phyloP scores from a whole-genome alignment of 2,329 filamentous ascomycete species.

The Fusarium citri region DNA sequence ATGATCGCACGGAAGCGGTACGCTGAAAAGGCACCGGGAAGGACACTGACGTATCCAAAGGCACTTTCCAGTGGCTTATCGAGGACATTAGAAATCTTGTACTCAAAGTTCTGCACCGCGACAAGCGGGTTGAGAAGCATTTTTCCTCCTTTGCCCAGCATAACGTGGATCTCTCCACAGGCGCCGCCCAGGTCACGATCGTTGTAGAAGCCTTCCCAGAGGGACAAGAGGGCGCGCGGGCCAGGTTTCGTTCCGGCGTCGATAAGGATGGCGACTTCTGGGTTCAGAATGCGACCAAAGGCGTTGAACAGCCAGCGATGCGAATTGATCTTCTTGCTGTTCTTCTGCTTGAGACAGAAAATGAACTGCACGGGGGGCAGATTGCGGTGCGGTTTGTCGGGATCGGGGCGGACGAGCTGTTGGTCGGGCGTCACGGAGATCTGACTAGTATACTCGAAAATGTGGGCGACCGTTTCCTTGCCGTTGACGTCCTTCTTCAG shows the following conservation, averaged over 20 bases:
- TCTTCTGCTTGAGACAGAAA: slow-evolving; percentile 45
- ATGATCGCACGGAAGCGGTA: slow-evolving; percentile 44
- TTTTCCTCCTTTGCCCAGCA: slow-evolving; percentile 40
- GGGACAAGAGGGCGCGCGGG: slow-evolving; percentile 37
- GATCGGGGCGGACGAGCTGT: slow-evolving; percentile 42
- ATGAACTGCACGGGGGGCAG: slow-evolving; percentile 43
- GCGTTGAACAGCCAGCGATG: slow-evolving; percentile 45
- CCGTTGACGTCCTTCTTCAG: slow-evolving; percentile 45
- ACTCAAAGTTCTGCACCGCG: slow-evolving; percentile 44
- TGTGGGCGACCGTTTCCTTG: slow-evolving; percentile 43
- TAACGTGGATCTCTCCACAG: slow-evolving; percentile 44
- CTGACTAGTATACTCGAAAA: slow-evolving; percentile 45
- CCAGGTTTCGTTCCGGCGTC: slow-evolving; percentile 44
- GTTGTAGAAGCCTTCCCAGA: slow-evolving; percentile 44
- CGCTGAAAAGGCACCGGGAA: slow-evolving; percentile 42
- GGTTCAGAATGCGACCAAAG: slow-evolving; percentile 43
- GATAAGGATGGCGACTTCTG: slow-evolving; percentile 43
- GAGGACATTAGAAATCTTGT: slow-evolving; percentile 44
- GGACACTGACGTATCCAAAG: slow-evolving; percentile 43
- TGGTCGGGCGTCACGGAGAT: slow-evolving; percentile 44
- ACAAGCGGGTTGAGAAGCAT: slow-evolving; percentile 44
- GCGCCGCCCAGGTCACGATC: slow-evolving; percentile 42
- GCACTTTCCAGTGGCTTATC: slow-evolving; percentile 43
- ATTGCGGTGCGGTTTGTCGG: slow-evolving; percentile 36
- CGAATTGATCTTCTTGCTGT: slow-evolving; percentile 47